Evolutionary conservation across 2,329 filamentous ascomycete species (phyloP).

Genomic region (Aquanectria penicillioides): DNA sequence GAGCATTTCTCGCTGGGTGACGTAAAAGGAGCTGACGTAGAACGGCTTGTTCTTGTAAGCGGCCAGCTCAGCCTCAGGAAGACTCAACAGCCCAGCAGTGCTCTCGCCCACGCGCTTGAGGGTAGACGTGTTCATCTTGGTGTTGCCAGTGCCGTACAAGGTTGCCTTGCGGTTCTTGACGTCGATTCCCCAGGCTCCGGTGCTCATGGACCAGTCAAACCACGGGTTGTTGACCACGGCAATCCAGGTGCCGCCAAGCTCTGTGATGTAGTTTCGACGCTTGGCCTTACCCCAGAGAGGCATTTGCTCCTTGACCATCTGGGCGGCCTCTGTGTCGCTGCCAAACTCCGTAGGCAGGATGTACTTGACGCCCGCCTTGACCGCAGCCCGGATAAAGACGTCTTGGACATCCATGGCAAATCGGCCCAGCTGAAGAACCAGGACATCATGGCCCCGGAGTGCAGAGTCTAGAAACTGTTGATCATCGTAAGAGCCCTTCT

Average conservation of each 20-base stretch:
- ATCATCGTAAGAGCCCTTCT: constrained; percentile 58
- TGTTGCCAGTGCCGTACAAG: constrained; percentile 44
- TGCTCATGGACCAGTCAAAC: constrained; percentile 44
- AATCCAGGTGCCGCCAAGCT: constrained; percentile 46
- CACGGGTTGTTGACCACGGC: constrained; percentile 46
- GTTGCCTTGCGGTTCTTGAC: constrained; percentile 41
- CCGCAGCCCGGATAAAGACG: constrained; percentile 45
- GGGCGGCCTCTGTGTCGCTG: constrained; percentile 36
- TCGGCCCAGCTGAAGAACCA: constrained; percentile 40
- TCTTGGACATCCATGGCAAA: constrained; percentile 34
- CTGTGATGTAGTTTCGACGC: constrained; percentile 41
- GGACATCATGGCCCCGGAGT: constrained; percentile 46
- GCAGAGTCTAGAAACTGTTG: constrained; percentile 43
- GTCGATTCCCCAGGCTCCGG: constrained; percentile 46
- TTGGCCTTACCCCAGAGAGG: constrained; percentile 39
- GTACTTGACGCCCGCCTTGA: constrained; percentile 43
- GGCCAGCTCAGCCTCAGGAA: constrained; percentile 45
- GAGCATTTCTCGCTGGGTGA: constrained; percentile 72
- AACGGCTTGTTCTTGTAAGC: constrained; percentile 47
- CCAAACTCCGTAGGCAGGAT: constrained; percentile 47
- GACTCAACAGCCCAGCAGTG: constrained; percentile 46
- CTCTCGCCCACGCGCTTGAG: constrained; percentile 46
- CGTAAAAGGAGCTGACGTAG: constrained; percentile 62
- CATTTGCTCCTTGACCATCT: constrained; percentile 35
- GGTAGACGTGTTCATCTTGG: constrained; percentile 42